A percentile compares a stretch with the other conserved stretches of the same genome.
Evolutionary conservation across 2,329 filamentous ascomycete species (phyloP).

Genomic region (Thielaviopsis ethacetica): DNA sequence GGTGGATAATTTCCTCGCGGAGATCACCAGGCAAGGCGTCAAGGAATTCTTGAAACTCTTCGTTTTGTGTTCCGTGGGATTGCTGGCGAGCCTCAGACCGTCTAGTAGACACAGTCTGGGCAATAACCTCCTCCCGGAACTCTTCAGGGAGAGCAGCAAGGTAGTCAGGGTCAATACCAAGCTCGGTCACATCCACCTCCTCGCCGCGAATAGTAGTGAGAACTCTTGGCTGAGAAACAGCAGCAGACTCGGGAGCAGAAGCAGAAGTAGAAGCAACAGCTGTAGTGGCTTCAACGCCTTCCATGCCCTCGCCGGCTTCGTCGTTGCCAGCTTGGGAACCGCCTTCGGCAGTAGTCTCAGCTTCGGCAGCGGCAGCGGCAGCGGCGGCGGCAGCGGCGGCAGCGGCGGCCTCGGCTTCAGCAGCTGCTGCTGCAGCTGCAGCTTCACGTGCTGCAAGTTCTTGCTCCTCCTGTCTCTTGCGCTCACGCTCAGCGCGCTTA

Average conservation of each 20-base stretch:
- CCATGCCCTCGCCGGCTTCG: conserved; percentile 34
- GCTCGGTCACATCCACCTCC: conserved; percentile 79
- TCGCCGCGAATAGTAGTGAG: conserved; percentile 73
- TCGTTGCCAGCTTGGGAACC: neutral
- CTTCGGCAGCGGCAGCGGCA: conserved; percentile 21
- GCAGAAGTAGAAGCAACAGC: conserved; percentile 19
- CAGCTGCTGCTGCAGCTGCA: conserved; percentile 40
- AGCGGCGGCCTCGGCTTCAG: neutral
- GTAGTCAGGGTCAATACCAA: conserved; percentile 90
- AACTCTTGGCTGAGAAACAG: conserved; percentile 32
- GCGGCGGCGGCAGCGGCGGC: conserved; percentile 23
- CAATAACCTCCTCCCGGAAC: conserved; percentile 87
- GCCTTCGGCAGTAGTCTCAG: neutral
- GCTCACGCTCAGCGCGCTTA: conserved; percentile 45
- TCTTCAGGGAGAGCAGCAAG: conserved; percentile 96
- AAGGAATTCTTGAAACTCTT: conserved; percentile 85
- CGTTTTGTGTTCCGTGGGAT: conserved; percentile 56
- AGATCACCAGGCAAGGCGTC: conserved; percentile 85
- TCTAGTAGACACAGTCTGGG: conserved; percentile 71
- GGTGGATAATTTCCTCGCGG: conserved; percentile 74
- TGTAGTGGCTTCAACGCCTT: conserved; percentile 50
- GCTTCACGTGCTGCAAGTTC: conserved; percentile 18
- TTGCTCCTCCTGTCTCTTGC: conserved; percentile 45
- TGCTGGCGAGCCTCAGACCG: conserved; percentile 59
- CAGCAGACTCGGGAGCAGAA: conserved; percentile 17